Conservation (phyloP, 2,329 filamentous ascomycete genomes). For the Dothideomycetes sp. region DNA sequence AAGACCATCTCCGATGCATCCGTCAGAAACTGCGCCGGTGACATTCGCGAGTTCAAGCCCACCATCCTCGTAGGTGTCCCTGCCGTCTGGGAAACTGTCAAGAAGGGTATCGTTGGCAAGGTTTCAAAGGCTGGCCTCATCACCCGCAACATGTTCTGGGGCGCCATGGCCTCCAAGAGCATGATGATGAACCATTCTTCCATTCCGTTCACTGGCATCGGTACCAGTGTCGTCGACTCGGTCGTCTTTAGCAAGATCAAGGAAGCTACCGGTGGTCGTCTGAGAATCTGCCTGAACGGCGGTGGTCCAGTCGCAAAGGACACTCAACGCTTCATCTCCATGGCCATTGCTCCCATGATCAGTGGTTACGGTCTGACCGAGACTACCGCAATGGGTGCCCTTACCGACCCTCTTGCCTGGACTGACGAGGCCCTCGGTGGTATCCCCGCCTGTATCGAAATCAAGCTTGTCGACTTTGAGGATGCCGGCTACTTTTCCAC, state of each 20-base stretch:
- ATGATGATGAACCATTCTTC: conserved; percentile 43
- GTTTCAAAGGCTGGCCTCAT: conserved; percentile 63
- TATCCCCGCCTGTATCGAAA: conserved; percentile 63
- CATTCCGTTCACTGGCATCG: conserved; percentile 36
- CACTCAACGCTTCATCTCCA: conserved; percentile 81
- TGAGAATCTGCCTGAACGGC: conserved; percentile 89
- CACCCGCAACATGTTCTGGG: conserved; percentile 69
- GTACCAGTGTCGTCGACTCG: conserved; percentile 60
- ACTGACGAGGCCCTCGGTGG: conserved; percentile 67
- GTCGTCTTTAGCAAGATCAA: conserved; percentile 89
- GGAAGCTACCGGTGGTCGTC: conserved; percentile 73
- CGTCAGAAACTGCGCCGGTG: conserved; percentile 81
- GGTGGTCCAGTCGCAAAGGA: conserved; percentile 81
- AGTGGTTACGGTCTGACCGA: conserved; percentile 90
- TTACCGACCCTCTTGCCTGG: conserved; percentile 78
- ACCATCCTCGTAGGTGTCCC: conserved; percentile 90
- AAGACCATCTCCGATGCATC: conserved; percentile 78
- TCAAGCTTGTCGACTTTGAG: conserved; percentile 83
- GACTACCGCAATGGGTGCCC: conserved; percentile 62
- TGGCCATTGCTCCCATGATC: conserved; percentile 91
- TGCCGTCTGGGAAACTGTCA: conserved; percentile 93
- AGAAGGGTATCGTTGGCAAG: conserved; percentile 80
- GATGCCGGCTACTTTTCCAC: conserved; percentile 78
- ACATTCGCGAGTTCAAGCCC: conserved; percentile 84
- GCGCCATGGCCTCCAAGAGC: conserved; percentile 48